phyloP scores from a whole-genome alignment of 192 early-diverging fungal species.

The Rhizophagus clarus region DNA sequence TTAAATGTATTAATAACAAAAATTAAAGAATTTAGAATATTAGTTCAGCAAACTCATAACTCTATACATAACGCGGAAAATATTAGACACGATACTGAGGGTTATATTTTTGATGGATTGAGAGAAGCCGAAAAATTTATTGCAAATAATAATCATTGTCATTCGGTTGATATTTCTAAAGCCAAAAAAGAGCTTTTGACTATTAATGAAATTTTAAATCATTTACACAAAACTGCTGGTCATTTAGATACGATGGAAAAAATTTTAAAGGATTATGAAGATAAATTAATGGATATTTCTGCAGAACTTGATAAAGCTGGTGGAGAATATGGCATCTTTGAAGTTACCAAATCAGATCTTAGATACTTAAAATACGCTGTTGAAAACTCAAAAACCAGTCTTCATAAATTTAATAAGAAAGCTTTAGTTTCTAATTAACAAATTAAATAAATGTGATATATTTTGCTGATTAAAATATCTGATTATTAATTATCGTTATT shows the following conservation, averaged over 20 bases:
- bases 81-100: not conserved
- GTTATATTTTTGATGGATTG: not conserved
- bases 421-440: not conserved
- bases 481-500: too few relatives aligned
- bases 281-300: conserved; percentile 1
- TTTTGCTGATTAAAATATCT: too few relatives aligned
- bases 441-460: too few relatives aligned
- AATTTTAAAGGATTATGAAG: not conserved
- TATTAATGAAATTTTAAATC: not conserved
- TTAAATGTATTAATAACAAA: not conserved
- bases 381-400: not conserved
- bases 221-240: not conserved
- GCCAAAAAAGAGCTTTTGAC: not conserved
- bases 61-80: not conserved
- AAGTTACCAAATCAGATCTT: conserved; percentile 7
- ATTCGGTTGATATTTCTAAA: not conserved
- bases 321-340: not conserved
- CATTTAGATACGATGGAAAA: conserved; percentile 14
- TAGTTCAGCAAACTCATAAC: not conserved
- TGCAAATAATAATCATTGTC: not conserved
- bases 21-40: conserved; percentile 5
- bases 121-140: conserved; percentile 22
- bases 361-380: not conserved
- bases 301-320: not conserved
- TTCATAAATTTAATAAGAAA: not conserved